Evolutionary conservation across 75 land plant genomes (phyloP), one percentile per base, ranked within the genome.

Genomic region (Pseudotsuga menziesii): DNA sequence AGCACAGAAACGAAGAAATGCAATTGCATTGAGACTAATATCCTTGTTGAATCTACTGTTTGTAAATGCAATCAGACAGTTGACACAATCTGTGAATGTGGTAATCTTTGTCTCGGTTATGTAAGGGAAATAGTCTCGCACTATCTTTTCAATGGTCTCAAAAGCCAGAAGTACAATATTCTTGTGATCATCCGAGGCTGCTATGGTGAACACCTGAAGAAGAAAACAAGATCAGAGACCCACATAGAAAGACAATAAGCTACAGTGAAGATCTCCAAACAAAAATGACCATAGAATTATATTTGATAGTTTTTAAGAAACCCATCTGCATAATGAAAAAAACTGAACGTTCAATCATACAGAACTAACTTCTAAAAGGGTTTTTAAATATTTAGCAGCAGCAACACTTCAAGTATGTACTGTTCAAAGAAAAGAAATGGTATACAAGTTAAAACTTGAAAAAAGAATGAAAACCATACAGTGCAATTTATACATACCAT

Each of bases 121-220:
- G 81, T 91, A 83, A 25, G 91, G 89, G 62, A 93, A 93, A 64
- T 89, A 93, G 64, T 92, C 95, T 57, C 93, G 78, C 12, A 92
- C 95, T 71, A 92, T 88, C 77, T 92, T 92, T 76, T 92, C 95
- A 81, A 92, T 90, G 41, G 93, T 90, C 78, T 88, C 93, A 85
- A 92, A 92, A 13, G 91, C 95, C 80, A 92, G 75, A 32, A 88
- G 76, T 41, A 92, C 95, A 55, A 90, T 87, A 72, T 81, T 86
- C 60, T 90, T 90, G 72, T 90, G 69, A 23, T 86, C 88, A 88
- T 92, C 93, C 72, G 87, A 82, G 11, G 93, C 93, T 70, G 95
- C 91, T 79, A 80, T 73, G 0, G 89, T 90, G 59, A 92, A 92
- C 61, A 92, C 89, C 95, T 92, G 80, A 15, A 52, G 16, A 56